Base-by-base conservation (phyloP, 805 yeast genomes). In the Lipomyces japonicus region DNA sequence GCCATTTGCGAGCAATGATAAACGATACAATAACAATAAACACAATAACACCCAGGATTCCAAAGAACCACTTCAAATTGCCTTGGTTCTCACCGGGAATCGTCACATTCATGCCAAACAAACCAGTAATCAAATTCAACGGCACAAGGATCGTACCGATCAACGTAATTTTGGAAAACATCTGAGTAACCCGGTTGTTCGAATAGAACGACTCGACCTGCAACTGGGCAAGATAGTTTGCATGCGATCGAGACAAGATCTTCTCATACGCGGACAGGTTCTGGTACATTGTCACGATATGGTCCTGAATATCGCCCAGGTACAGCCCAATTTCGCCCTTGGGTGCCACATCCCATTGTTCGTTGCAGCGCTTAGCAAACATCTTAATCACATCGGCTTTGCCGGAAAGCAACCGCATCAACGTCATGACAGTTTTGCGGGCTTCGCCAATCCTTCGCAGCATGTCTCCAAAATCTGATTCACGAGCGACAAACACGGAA, bases 301-400 rank as follows among this genome's bases (percentile, higher is more conserved):
- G 97, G 75, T 90, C 97, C 70, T 89, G 96, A 65, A 90, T 90
- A 79, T 90, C 97, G 50, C 96, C 96, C 55, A 90, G 70, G 67
- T 87, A 91, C 57, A 90, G 74, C 0, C 95, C 95, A 69, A 90
- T 90, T 62, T 91, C 97, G 24, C 85, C 91, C 62, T 95, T 77
- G 44, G 96, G 96, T 60, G 70, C 71, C 41, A 65, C 65, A 31
- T 67, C 68, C 68, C 71, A 64, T 14, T 78, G 81, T 69, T 89
- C 97, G 62, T 84, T 90, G 68, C 96, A 89, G 62, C 97, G 77
- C 67, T 91, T 91, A 34, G 96, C 93, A 72, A 91, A 88, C 95
- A 89, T 90, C 61, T 86, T 85, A 63, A 91, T 86, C 47, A 91
- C 97, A 67, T 91, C 97, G 0, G 97, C 97, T 66, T 91, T 91